A percentile compares a stretch with the other conserved stretches of the same genome.
These are phyloP conservation scores for Peribolospora baueri DNA, from an alignment of 768 basidiomycete genomes.

Conservation along the genomic window DNA sequence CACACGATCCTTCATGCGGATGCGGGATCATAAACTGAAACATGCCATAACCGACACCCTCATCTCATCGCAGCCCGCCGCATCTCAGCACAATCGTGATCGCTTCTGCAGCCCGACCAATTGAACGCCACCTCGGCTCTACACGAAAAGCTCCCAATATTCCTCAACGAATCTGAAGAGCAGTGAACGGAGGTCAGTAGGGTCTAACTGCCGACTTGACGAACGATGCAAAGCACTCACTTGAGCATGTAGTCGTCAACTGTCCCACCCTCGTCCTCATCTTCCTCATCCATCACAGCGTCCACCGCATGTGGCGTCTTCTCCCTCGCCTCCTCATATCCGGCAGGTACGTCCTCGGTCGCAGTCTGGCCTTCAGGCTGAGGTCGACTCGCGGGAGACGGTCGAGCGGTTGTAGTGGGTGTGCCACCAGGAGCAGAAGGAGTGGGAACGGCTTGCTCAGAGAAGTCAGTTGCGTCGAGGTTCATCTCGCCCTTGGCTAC, in stretches of 20 bases:
- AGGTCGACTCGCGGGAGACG: background rate
- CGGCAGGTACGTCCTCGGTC: constrained; percentile 1
- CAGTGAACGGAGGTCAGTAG: too few species aligned
- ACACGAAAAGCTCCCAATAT: constrained; percentile 18
- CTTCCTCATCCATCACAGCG: constrained; percentile 18
- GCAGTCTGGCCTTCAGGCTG: constrained; percentile 5
- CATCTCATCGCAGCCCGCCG: too few species aligned
- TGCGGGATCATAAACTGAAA: too few species aligned
- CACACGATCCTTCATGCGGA: too few species aligned
- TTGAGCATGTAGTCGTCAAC: constrained; percentile 63
- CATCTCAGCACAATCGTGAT: too few species aligned
- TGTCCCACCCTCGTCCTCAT: constrained; percentile 26
- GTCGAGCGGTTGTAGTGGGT: constrained; percentile 9
- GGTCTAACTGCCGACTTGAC: too few species aligned
- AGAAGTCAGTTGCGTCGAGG: constrained; percentile 31
- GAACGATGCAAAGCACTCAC: background rate
- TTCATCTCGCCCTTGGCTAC: constrained; percentile 62
- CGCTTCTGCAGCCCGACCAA: too few species aligned
- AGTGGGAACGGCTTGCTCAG: background rate
- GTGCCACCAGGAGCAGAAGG: background rate
- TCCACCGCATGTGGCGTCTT: constrained; percentile 24
- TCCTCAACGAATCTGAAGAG: constrained; percentile 14
- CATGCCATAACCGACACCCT: too few species aligned
- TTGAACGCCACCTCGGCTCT: background rate
- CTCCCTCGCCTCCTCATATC: constrained; percentile 19